Base-by-base conservation (phyloP, 495 filamentous ascomycete genomes). In the Penicillium malachiteum region DNA sequence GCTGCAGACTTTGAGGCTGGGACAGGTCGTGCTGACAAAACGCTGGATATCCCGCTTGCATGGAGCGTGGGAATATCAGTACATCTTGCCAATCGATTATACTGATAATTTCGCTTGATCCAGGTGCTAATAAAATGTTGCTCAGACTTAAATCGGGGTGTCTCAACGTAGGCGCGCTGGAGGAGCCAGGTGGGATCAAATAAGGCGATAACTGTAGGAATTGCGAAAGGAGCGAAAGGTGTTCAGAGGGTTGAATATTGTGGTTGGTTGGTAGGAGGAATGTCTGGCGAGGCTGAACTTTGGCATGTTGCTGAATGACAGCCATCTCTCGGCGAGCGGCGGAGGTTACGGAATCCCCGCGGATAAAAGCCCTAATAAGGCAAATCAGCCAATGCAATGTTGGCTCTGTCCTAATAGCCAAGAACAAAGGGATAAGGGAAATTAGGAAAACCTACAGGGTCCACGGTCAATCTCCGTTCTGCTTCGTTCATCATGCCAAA, bases 11-110 rank as follows among this genome's bases (percentile, higher is more conserved):
- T 56, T 73, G 66, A 55, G 63, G 59, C 21, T 58, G 46, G 4
- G 64, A 73, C 11, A 52, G 62, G 51, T 71, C 66, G 40, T 70
- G 66, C 51, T 71, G 62, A 58, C 71, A 73, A 40, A 73, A 71
- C n/a, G 58, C 67, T 5, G 71, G 69, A 70, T 73, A 73, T 4
- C 69, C 71, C 41, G 60, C 65, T 65, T 73, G 67, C 58, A 70
- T 71, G 42, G 70, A 70, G 26, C 54, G 57, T 2, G 64, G 68
- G 33, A 67, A 67, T 59, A 71, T 56, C 16, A 61, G 42, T 6
- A 66, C 40, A 63, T 73, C 66, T 35, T 71, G 64, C 66, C 66
- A 70, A 59, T 73, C 68, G 39, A 73, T 73, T 40, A 73, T 68
- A 56, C 70, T 63, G 52, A 53, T 54, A 57, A 71, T 71, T 57